Evolutionary conservation across 2,329 filamentous ascomycete species (phyloP).

Genomic region (Aplosporella prunicola): DNA sequence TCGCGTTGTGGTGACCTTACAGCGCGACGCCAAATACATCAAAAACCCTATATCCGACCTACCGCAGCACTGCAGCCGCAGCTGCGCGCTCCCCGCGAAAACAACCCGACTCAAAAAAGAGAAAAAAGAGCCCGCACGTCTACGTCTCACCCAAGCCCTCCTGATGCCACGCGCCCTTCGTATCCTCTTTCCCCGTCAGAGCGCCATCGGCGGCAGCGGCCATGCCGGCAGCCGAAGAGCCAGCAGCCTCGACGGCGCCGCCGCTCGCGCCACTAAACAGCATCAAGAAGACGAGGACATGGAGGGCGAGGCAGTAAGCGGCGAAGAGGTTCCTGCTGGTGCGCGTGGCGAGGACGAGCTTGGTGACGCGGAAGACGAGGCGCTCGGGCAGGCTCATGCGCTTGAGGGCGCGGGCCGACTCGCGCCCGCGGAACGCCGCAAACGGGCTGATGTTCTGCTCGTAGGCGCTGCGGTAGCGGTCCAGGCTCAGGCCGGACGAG

Average conservation of each 20-base stretch:
- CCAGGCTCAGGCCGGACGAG: conserved; percentile 58
- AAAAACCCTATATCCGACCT: too few species aligned
- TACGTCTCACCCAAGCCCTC: too few species aligned
- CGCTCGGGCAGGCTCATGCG: conserved; percentile 89
- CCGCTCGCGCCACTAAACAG: conserved; percentile 72
- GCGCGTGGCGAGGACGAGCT: conserved; percentile 81
- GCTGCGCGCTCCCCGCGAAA: too few species aligned
- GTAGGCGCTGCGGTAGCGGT: conserved; percentile 85
- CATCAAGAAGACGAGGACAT: conserved; percentile 77
- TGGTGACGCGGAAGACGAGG: conserved; percentile 79
- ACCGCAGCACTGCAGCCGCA: too few species aligned
- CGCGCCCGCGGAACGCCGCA: conserved; percentile 87
- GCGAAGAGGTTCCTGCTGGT: conserved; percentile 92
- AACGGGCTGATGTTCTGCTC: conserved; percentile 94
- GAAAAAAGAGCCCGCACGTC: too few species aligned
- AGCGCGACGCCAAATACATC: too few species aligned
- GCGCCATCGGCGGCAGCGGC: conserved; percentile 20
- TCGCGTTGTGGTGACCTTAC: too few species aligned
- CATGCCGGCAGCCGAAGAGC: conserved; percentile 11
- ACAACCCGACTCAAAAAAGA: too few species aligned
- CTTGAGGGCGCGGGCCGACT: conserved; percentile 82
- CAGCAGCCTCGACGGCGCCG: conserved; percentile 52
- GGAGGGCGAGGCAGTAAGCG: conserved; percentile 78
- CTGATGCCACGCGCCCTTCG: too few species aligned
- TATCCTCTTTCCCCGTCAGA: too few species aligned